A percentile compares a stretch with the other conserved stretches of the same genome.
phyloP scores from a whole-genome alignment of 441 rosid genomes.

The Gossypium lobatum region DNA sequence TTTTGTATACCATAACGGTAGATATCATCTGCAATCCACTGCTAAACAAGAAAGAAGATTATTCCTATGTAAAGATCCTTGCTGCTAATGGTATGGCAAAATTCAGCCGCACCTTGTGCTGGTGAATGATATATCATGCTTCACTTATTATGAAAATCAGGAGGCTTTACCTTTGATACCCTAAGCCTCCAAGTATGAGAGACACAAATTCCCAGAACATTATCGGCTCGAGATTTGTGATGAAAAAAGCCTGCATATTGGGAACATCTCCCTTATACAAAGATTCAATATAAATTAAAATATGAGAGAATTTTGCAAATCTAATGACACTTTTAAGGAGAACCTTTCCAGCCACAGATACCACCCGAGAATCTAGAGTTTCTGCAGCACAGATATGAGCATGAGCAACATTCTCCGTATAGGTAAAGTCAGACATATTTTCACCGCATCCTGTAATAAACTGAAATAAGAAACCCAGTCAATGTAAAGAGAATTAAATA shows the following conservation, averaged over 20 bases:
- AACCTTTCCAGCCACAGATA: slow-evolving; percentile 93
- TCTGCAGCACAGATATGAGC: slow-evolving; percentile 76
- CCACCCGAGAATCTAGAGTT: slow-evolving; percentile 60
- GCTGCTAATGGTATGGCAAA: not conserved
- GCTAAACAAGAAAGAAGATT: slow-evolving; percentile 1
- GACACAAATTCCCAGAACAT: slow-evolving; percentile 76
- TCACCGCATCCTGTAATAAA: slow-evolving; percentile 72
- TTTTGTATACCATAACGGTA: not conserved
- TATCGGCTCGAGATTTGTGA: slow-evolving; percentile 73
- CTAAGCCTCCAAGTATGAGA: slow-evolving; percentile 58
- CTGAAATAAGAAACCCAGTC: slow-evolving; percentile 57
- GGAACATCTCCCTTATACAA: slow-evolving; percentile 14
- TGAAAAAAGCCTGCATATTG: slow-evolving; percentile 68
- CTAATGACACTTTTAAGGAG: slow-evolving; percentile 3
- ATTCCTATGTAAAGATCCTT: not conserved
- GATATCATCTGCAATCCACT: not conserved
- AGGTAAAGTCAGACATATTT: slow-evolving; percentile 84
- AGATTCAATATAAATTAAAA: slow-evolving; percentile 1
- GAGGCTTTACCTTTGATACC: slow-evolving; percentile 66
- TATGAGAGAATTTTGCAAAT: not conserved
- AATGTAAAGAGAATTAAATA: slow-evolving; percentile 23
- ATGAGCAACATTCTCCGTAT: slow-evolving; percentile 74
- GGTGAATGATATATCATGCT: not conserved
- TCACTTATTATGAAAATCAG: slow-evolving; percentile 7
- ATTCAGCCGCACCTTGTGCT: not conserved